phyloP scores from a whole-genome alignment of 1,284 basidiomycete genomes.

The Moesziomyces globuligerus region DNA sequence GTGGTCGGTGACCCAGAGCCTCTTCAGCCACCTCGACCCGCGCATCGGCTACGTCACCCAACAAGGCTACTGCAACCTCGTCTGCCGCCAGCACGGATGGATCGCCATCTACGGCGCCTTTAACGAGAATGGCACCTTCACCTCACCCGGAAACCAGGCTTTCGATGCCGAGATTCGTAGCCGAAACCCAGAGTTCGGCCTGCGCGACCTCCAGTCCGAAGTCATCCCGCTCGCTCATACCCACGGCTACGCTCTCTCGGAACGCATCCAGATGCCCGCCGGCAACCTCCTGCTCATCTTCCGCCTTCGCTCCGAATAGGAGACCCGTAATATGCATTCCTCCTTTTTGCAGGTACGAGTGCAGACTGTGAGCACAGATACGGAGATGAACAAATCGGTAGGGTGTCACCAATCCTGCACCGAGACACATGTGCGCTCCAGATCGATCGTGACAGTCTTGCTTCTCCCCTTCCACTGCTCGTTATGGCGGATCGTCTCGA shows the following conservation, averaged over 20 bases:
- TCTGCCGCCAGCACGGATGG: constrained; percentile 24
- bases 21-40: constrained; percentile 49
- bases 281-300: constrained; percentile 45
- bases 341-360: not conserved
- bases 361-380: not conserved
- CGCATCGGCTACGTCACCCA: constrained; percentile 32
- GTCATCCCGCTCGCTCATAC: constrained; percentile 31
- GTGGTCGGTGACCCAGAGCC: constrained; percentile 37
- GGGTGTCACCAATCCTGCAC: constrained; percentile 29
- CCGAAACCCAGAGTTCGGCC: constrained; percentile 39
- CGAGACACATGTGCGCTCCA: constrained; percentile 18
- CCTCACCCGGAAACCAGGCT: constrained; percentile 36
- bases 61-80: constrained; percentile 20
- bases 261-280: constrained; percentile 43
- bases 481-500: constrained; percentile 32
- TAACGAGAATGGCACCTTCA: constrained; percentile 39
- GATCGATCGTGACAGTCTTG: constrained; percentile 39
- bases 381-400: not conserved
- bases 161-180: constrained; percentile 44
- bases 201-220: constrained; percentile 44
- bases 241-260: constrained; percentile 37
- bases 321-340: not conserved
- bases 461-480: constrained; percentile 30
- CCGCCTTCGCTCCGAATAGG: constrained; percentile 16
- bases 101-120: constrained; percentile 54